Conservation (phyloP, 345 rosid species). For the Brassica incana region DNA sequence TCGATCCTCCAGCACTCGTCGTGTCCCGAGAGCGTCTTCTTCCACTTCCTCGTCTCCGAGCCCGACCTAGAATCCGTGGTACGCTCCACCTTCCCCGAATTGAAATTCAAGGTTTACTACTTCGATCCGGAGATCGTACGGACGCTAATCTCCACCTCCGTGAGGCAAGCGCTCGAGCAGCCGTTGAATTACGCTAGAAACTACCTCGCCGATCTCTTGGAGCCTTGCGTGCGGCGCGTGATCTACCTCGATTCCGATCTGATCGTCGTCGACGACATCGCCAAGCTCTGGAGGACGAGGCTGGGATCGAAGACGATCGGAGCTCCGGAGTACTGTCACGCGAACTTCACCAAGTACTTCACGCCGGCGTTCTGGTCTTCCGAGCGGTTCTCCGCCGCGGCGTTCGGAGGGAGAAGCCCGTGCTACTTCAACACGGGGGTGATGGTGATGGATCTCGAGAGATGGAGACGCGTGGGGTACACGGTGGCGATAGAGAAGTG, state of each 20-base stretch:
- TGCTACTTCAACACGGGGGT: slow-evolving; percentile 95
- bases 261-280: slow-evolving; percentile 78
- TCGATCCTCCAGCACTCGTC: slow-evolving; percentile 73
- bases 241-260: slow-evolving; percentile 93
- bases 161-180: slow-evolving; percentile 91
- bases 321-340: slow-evolving; percentile 96
- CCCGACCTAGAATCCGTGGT: slow-evolving; percentile 61
- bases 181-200: slow-evolving; percentile 94
- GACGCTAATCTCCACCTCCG: slow-evolving; percentile 74
- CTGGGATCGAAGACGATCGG: slow-evolving; percentile 81
- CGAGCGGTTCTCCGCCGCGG: slow-evolving; percentile 45
- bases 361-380: slow-evolving; percentile 73
- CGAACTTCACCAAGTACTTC: slow-evolving; percentile 90
- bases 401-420: slow-evolving; percentile 64
- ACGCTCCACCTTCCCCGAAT: slow-evolving; percentile 72
- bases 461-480: slow-evolving; percentile 77
- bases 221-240: slow-evolving; percentile 82
- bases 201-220: slow-evolving; percentile 77
- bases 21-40: slow-evolving; percentile 86
- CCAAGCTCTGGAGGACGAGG: slow-evolving; percentile 69
- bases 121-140: slow-evolving; percentile 84
- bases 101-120: slow-evolving; percentile 80
- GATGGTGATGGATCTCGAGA: slow-evolving; percentile 91
- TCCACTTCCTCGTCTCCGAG: slow-evolving; percentile 84
- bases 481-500: slow-evolving; percentile 81